A percentile compares a stretch with the other conserved stretches of the same genome.
phyloP scores from a whole-genome alignment of 495 filamentous ascomycete genomes.

The Penicillium alfredii region DNA sequence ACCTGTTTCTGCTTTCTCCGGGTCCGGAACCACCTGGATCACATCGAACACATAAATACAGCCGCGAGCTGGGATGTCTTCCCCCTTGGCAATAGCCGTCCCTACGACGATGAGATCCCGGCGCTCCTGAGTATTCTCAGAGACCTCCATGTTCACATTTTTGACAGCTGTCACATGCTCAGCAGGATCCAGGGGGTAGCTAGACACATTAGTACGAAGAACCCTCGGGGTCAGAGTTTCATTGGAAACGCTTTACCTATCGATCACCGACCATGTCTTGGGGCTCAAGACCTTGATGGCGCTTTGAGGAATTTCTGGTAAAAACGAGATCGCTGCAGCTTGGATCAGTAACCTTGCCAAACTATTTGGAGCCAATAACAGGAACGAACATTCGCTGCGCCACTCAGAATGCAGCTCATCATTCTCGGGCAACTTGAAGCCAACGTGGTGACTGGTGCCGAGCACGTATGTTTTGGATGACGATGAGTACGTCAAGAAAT shows the following conservation, averaged over 20 bases:
- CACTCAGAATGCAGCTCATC: constrained; percentile 79
- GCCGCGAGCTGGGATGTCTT: constrained; percentile 82
- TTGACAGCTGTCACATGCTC: constrained; percentile 77
- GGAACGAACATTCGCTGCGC: constrained; percentile 56
- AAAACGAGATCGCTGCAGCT: constrained; percentile 46
- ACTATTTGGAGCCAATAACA: too few relatives aligned
- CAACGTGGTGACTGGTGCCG: constrained; percentile 56
- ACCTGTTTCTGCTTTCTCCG: constrained; percentile 75
- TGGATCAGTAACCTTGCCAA: too few relatives aligned
- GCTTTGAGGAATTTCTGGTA: constrained; percentile 61
- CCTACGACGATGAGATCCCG: constrained; percentile 77
- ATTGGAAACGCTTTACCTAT: constrained; percentile 57
- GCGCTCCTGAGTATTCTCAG: constrained; percentile 81
- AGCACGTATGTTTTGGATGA: constrained; percentile 70
- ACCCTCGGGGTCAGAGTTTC: neutral
- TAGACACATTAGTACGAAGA: constrained; percentile 11
- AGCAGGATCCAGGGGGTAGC: constrained; percentile 54
- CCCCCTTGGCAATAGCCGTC: constrained; percentile 74
- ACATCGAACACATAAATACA: constrained; percentile 87
- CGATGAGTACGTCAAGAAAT: constrained; percentile 67
- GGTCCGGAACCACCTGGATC: constrained; percentile 84
- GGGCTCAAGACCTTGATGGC: constrained; percentile 68
- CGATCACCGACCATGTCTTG: constrained; percentile 68
- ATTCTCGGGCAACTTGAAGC: constrained; percentile 76
- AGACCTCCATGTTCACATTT: constrained; percentile 79